These are phyloP conservation scores for Agastache rugosa DNA, from an alignment of 257 asterid species.

Conservation along the genomic window DNA sequence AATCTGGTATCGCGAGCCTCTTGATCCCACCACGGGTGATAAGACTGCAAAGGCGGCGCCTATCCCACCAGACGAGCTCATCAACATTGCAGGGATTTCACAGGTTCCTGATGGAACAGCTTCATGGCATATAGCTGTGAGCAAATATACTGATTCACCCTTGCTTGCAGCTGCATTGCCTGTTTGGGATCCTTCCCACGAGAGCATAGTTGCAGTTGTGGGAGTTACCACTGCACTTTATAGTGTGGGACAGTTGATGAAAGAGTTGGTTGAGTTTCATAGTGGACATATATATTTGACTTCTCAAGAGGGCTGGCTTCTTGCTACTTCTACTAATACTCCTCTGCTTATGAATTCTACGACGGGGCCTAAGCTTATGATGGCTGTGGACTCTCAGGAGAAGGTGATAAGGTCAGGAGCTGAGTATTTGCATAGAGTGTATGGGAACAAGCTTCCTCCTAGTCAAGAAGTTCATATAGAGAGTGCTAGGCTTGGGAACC, in stretches of 20 bases:
- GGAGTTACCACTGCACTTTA: conserved; percentile 92
- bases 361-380: conserved; percentile 69
- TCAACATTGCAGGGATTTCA: conserved; percentile 89
- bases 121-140: conserved; percentile 92
- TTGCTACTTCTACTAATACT: conserved; percentile 81
- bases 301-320: conserved; percentile 93
- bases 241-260: conserved; percentile 92
- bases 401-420: conserved; percentile 79
- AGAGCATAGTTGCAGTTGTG: conserved; percentile 85
- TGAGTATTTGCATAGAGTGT: conserved; percentile 59
- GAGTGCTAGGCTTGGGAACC: conserved; percentile 72
- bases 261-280: conserved; percentile 84
- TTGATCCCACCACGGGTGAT: conserved; percentile 76
- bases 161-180: conserved; percentile 94
- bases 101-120: conserved; percentile 94
- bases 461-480: conserved; percentile 84
- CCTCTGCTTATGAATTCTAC: conserved; percentile 73
- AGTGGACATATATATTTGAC: conserved; percentile 91
- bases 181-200: conserved; percentile 72
- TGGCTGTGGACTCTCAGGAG: conserved; percentile 78
- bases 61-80: conserved; percentile 80
- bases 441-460: conserved; percentile 63
- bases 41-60: conserved; percentile 60
- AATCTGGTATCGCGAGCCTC: conserved; percentile 79
- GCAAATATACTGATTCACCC: conserved; percentile 83